phyloP scores from a whole-genome alignment of 257 asterid species.

The Solanum tacnaense region DNA sequence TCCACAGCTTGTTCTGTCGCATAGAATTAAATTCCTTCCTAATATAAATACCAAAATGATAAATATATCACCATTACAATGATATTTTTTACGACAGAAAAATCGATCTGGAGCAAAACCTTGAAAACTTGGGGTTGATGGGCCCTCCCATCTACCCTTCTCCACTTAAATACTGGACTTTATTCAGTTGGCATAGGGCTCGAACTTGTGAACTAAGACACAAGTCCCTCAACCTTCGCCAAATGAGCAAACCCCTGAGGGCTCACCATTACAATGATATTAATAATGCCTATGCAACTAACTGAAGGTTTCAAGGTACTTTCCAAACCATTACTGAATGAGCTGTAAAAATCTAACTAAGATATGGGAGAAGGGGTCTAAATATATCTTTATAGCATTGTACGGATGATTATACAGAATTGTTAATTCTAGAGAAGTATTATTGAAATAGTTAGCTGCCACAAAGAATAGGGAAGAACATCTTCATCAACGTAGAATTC shows the following conservation, averaged over 20 bases:
- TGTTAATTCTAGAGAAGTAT: background rate
- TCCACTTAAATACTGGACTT: background rate
- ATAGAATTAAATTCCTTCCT: background rate
- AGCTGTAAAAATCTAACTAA: background rate
- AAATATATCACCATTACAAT: background rate
- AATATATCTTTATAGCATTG: background rate
- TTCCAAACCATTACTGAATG: background rate
- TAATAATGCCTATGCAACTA: background rate
- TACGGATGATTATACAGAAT: background rate
- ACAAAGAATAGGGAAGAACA: background rate
- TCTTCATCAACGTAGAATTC: background rate
- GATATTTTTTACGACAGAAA: background rate
- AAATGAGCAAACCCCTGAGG: background rate
- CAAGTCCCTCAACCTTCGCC: background rate
- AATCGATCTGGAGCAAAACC: background rate
- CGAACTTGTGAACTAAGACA: background rate
- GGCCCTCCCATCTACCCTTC: background rate
- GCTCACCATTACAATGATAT: background rate
- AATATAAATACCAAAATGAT: background rate
- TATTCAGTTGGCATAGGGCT: background rate
- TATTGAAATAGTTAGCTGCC: background rate
- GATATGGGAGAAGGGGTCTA: background rate
- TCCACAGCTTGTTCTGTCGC: background rate
- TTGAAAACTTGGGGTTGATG: background rate
- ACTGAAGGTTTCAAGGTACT: background rate